Evolutionary conservation across 768 basidiomycete species (phyloP).

Genomic region (Tricholoma matsutake): DNA sequence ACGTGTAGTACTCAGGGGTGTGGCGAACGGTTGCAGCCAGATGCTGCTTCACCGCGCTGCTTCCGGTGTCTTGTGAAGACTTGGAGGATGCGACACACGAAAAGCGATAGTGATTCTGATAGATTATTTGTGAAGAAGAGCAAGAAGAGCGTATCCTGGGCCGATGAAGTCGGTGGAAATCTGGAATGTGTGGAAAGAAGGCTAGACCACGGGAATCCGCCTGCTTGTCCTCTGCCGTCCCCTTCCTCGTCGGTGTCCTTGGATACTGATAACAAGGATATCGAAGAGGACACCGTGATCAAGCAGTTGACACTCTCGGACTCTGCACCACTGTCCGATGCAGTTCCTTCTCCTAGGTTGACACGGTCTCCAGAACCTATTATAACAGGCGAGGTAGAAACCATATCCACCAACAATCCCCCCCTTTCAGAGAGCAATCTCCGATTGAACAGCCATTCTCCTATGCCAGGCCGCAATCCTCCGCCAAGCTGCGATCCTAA

Average conservation of each 20-base stretch:
- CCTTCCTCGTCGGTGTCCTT: slow-evolving; percentile 1
- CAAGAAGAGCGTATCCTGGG: slow-evolving; percentile 35
- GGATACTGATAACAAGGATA: not conserved
- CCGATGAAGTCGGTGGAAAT: slow-evolving; percentile 20
- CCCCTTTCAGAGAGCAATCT: not conserved
- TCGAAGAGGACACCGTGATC: not conserved
- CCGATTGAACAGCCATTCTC: not conserved
- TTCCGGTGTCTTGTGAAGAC: slow-evolving; percentile 12
- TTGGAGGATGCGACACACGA: slow-evolving; percentile 13
- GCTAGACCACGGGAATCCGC: not conserved
- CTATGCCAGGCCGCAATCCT: not conserved
- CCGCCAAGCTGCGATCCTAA: not conserved
- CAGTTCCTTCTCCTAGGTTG: not conserved
- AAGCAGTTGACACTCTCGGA: not conserved
- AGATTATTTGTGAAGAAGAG: slow-evolving; percentile 9
- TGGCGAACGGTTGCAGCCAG: not conserved
- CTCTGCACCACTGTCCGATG: not conserved
- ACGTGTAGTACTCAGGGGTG: slow-evolving; percentile 14
- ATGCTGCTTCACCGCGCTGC: slow-evolving; percentile 12
- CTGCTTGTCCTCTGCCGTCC: not conserved
- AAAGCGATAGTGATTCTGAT: not conserved
- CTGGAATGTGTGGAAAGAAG: not conserved
- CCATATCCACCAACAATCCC: too few species aligned
- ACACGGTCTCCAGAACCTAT: not conserved
- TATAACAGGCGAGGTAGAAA: not conserved